These are phyloP conservation scores for Eucalyptus globulus DNA, from an alignment of 345 rosid genomes.

Conservation along the genomic window DNA sequence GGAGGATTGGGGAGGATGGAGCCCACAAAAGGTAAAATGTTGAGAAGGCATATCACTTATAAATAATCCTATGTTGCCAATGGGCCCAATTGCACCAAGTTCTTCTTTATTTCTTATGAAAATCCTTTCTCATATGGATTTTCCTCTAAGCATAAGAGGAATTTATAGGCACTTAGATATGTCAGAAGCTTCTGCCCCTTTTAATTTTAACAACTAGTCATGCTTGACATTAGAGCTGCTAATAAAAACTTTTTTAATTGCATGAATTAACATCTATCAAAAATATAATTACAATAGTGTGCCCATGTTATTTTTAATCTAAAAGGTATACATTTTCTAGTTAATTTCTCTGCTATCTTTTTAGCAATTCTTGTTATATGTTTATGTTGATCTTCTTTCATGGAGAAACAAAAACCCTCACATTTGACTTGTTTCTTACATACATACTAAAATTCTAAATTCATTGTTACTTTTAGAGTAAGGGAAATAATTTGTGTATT, in stretches of 20 bases:
- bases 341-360: not conserved
- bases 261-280: not conserved
- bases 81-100: not conserved
- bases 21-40: not conserved
- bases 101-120: not conserved
- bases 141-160: not conserved
- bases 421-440: not conserved
- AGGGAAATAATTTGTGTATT: not conserved
- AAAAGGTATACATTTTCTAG: not conserved
- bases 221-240: not conserved
- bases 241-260: not conserved
- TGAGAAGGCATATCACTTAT: not conserved
- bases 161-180: not conserved
- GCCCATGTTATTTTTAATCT: not conserved
- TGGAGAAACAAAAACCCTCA: not conserved
- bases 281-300: not conserved
- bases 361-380: not conserved
- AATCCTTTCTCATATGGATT: not conserved
- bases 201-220: not conserved
- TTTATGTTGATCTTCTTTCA: not conserved
- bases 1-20: not conserved
- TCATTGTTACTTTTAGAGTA: not conserved
- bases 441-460: not conserved
- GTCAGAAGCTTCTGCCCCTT: no score
- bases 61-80: not conserved